Evolutionary conservation across 148 eudicot species (phyloP).

Genomic region (Cornus kousa): DNA sequence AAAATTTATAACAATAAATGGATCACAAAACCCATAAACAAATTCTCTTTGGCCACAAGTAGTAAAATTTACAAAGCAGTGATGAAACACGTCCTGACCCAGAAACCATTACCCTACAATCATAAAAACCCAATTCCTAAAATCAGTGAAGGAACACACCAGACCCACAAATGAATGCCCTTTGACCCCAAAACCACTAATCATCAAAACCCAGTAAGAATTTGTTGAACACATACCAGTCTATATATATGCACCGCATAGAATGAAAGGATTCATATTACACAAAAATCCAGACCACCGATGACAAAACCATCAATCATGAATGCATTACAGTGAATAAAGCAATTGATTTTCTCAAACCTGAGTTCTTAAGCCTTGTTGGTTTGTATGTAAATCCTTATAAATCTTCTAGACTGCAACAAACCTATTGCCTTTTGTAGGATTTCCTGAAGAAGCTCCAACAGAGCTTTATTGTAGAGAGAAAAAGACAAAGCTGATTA

Average conservation of each 20-base stretch:
- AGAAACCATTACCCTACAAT: conserved; percentile 14
- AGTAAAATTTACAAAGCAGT: not conserved
- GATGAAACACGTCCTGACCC: conserved; percentile 15
- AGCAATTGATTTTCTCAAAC: conserved; percentile 15
- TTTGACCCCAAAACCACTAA: conserved; percentile 22
- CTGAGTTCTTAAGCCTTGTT: conserved; percentile 9
- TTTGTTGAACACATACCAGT: not conserved
- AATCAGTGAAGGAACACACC: not conserved
- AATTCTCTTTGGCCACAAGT: not conserved
- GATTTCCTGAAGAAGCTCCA: conserved; percentile 20
- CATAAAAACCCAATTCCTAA: conserved; percentile 17
- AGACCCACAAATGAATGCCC: conserved; percentile 15
- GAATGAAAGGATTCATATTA: not conserved
- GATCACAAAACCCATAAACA: not conserved
- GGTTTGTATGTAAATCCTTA: conserved; percentile 21
- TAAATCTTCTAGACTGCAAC: conserved; percentile 6
- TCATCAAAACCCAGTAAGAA: not conserved
- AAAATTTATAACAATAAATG: not conserved
- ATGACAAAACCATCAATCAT: conserved; percentile 1
- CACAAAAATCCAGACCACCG: conserved; percentile 16
- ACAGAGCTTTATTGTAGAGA: not conserved
- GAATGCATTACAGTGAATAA: conserved; percentile 10
- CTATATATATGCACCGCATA: not conserved
- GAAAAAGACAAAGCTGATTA: conserved; percentile 19
- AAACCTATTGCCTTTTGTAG: conserved; percentile 13